Conservation (phyloP, 108 stramenopile species). For the Cyclotella sp. region DNA sequence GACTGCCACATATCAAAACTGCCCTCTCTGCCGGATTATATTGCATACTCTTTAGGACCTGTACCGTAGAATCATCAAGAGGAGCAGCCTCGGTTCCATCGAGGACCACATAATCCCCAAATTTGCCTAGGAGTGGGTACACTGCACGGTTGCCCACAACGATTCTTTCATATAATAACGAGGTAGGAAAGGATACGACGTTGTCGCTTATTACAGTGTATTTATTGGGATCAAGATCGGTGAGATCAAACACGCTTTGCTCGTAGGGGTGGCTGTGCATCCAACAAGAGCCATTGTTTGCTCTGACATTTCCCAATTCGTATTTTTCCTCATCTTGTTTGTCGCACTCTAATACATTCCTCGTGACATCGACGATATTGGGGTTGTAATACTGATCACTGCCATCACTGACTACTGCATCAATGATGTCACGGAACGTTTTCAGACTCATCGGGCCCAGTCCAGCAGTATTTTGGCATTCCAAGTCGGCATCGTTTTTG, state of each 20-base stretch:
- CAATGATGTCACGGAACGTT: slow-evolving; percentile 36
- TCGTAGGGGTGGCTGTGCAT: slow-evolving; percentile 40
- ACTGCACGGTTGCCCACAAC: not conserved
- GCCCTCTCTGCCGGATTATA: slow-evolving; percentile 8
- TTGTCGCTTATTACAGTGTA: slow-evolving; percentile 11
- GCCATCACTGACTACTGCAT: not conserved
- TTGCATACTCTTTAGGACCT: slow-evolving; percentile 24
- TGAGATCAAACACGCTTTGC: slow-evolving; percentile 41
- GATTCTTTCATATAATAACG: not conserved
- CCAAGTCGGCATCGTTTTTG: not conserved
- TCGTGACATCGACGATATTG: slow-evolving; percentile 38
- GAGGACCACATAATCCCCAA: slow-evolving; percentile 31
- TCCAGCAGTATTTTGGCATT: slow-evolving; percentile 26
- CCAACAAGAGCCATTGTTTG: slow-evolving; percentile 37
- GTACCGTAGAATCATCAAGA: slow-evolving; percentile 22
- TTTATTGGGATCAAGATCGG: slow-evolving; percentile 19
- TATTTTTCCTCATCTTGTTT: slow-evolving; percentile 8
- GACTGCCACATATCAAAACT: slow-evolving; percentile 56
- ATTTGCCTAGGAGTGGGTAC: slow-evolving; percentile 7
- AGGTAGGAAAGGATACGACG: not conserved
- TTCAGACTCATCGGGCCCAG: slow-evolving; percentile 15
- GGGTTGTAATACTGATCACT: slow-evolving; percentile 31
- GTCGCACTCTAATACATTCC: slow-evolving; percentile 16
- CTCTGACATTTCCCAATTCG: slow-evolving; percentile 26
- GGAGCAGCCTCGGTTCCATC: not conserved